Conservation (phyloP, 257 asterid genomes). For the Fraxinus pennsylvanica region DNA sequence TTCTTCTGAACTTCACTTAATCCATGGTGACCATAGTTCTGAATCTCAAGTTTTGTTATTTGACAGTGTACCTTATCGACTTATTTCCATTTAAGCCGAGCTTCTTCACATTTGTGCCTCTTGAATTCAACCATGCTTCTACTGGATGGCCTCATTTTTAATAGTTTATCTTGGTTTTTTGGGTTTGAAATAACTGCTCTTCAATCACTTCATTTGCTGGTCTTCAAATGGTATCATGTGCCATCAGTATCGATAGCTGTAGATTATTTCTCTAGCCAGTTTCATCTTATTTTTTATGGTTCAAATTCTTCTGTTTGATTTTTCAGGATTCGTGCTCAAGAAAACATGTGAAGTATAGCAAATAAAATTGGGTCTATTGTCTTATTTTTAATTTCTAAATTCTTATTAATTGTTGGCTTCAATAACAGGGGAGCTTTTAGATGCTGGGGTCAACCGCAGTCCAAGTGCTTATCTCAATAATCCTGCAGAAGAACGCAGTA, state of each 20-base stretch:
- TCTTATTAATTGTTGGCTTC: conserved; percentile 30
- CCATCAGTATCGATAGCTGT: conserved; percentile 4
- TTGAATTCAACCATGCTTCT: conserved; percentile 7
- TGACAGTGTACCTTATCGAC: neutral
- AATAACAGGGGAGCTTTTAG: conserved; percentile 79
- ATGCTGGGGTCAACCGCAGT: conserved; percentile 93
- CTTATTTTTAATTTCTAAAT: neutral
- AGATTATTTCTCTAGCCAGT: conserved; percentile 16
- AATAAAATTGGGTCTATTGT: conserved; percentile 1
- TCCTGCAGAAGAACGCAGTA: conserved; percentile 81
- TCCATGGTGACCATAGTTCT: neutral
- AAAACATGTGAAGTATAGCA: neutral
- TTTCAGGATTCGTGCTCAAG: conserved; percentile 4
- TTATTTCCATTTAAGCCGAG: neutral
- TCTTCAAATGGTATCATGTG: conserved; percentile 2
- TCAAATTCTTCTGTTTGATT: conserved; percentile 14
- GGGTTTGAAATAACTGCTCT: neutral
- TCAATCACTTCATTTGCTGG: conserved; percentile 13
- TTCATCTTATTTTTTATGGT: neutral
- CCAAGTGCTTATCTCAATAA: conserved; percentile 96
- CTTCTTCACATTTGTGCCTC: conserved; percentile 2
- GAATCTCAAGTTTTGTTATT: neutral
- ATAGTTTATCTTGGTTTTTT: neutral
- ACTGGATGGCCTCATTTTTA: neutral
- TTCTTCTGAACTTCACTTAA: neutral